Evolutionary conservation across 345 rosid species (phyloP).

Genomic region (Geranium rotundifolium): DNA sequence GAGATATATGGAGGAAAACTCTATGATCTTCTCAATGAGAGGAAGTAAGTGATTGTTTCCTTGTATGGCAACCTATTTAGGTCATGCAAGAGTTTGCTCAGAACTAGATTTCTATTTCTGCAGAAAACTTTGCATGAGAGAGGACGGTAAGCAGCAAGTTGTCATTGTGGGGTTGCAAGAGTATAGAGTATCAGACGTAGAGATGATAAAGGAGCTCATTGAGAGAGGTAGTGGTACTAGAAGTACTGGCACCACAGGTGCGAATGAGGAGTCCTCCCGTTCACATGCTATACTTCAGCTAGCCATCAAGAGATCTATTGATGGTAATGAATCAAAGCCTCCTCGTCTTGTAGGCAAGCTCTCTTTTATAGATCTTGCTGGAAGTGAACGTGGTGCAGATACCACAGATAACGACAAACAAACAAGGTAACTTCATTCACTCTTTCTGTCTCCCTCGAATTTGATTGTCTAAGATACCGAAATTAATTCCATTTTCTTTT

Average conservation of each 20-base stretch:
- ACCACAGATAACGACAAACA: slow-evolving; percentile 97
- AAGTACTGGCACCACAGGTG: slow-evolving; percentile 96
- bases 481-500: background rate
- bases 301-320: slow-evolving; percentile 72
- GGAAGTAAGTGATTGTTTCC: slow-evolving; percentile 48
- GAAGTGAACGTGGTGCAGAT: slow-evolving; percentile 99
- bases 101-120: slow-evolving; percentile 10
- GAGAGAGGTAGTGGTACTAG: slow-evolving; percentile 89
- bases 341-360: slow-evolving; percentile 88
- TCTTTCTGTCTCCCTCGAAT: background rate
- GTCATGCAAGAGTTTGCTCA: background rate
- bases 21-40: slow-evolving; percentile 80
- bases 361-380: slow-evolving; percentile 97
- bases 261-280: slow-evolving; percentile 98
- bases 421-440: slow-evolving; percentile 48
- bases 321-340: slow-evolving; percentile 78
- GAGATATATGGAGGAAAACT: slow-evolving; percentile 96
- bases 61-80: background rate
- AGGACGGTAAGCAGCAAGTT: slow-evolving; percentile 97
- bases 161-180: slow-evolving; percentile 97
- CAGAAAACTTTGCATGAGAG: slow-evolving; percentile 95
- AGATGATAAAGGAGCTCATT: slow-evolving; percentile 82
- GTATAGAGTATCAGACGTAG: slow-evolving; percentile 86
- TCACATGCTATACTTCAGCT: slow-evolving; percentile 99
- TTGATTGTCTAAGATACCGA: no score